Conservation (phyloP, 306 rosid genomes). For the Comarum palustre region DNA sequence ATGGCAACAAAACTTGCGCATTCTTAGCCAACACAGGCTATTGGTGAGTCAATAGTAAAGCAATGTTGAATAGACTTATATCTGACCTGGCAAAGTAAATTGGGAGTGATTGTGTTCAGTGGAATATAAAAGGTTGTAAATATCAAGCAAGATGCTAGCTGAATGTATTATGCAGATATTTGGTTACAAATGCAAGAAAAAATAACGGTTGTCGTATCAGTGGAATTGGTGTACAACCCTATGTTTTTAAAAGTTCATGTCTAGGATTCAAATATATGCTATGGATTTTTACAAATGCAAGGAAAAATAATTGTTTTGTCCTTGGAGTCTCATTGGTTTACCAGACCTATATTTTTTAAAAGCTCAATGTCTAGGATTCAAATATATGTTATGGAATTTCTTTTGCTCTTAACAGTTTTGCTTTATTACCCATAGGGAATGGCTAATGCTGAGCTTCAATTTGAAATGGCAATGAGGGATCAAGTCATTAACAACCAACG, state of each 20-base stretch:
- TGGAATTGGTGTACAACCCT: background rate
- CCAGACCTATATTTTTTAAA: background rate
- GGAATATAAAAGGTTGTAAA: background rate
- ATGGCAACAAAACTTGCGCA: constrained; percentile 57
- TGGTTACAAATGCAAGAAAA: constrained; percentile 2
- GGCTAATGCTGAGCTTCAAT: constrained; percentile 61
- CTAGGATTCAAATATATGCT: background rate
- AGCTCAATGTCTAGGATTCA: background rate
- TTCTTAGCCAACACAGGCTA: constrained; percentile 62
- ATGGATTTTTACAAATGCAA: too few relatives aligned
- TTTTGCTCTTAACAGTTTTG: constrained; percentile 8
- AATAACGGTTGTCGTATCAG: background rate
- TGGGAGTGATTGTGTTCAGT: background rate
- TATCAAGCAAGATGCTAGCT: constrained; percentile 12
- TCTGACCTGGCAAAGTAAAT: constrained; percentile 1
- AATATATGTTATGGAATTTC: background rate
- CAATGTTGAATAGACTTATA: background rate
- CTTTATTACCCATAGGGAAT: constrained; percentile 37
- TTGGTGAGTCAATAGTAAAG: constrained; percentile 37
- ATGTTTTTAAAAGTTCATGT: background rate
- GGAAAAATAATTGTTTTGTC: too few relatives aligned
- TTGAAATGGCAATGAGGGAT: constrained; percentile 67
- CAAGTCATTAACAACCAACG: constrained; percentile 58
- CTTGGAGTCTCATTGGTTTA: background rate
- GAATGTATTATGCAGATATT: background rate